These are phyloP conservation scores for Podospora comata DNA, from an alignment of 495 filamentous ascomycete species.

Conservation along the genomic window DNA sequence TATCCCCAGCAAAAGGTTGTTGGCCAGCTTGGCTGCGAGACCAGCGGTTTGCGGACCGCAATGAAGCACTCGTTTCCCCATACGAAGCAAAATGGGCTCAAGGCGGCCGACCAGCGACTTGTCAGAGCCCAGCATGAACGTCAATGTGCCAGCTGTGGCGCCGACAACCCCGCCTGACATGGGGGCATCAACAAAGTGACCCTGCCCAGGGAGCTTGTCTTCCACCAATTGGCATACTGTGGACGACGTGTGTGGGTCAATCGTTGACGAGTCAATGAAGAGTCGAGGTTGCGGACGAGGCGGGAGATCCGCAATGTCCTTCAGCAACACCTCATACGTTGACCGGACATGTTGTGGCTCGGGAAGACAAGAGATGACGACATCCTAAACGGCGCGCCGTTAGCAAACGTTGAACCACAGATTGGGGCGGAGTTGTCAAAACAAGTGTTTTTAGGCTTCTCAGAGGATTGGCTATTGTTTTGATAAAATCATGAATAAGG, in stretches of 20 bases:
- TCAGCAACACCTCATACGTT: constrained; percentile 64
- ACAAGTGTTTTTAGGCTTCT: constrained; percentile 15
- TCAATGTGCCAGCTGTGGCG: constrained; percentile 68
- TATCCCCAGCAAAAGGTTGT: constrained; percentile 89
- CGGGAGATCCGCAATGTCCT: constrained; percentile 34
- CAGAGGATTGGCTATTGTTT: constrained; percentile 40
- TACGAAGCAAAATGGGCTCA: constrained; percentile 62
- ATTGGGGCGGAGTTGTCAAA: background rate
- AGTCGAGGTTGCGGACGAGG: constrained; percentile 47
- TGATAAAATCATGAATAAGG: constrained; percentile 46
- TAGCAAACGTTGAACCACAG: constrained; percentile 13
- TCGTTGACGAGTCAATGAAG: constrained; percentile 83
- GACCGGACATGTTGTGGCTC: constrained; percentile 74
- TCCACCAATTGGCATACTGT: constrained; percentile 62
- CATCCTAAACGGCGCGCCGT: constrained; percentile 53
- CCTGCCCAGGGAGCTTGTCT: constrained; percentile 46
- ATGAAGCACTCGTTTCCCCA: constrained; percentile 81
- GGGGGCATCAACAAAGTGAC: constrained; percentile 73
- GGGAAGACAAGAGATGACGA: constrained; percentile 75
- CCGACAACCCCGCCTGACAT: constrained; percentile 88
- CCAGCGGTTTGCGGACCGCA: constrained; percentile 78
- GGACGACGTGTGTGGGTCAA: constrained; percentile 74
- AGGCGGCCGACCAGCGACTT: constrained; percentile 56
- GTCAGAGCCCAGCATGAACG: constrained; percentile 82
- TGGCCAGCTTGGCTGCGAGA: constrained; percentile 81